A percentile compares a stretch with the other conserved stretches of the same genome.
Conservation (phyloP, 352 stramenopile genomes). For the Globisporangium orthogonon region DNA sequence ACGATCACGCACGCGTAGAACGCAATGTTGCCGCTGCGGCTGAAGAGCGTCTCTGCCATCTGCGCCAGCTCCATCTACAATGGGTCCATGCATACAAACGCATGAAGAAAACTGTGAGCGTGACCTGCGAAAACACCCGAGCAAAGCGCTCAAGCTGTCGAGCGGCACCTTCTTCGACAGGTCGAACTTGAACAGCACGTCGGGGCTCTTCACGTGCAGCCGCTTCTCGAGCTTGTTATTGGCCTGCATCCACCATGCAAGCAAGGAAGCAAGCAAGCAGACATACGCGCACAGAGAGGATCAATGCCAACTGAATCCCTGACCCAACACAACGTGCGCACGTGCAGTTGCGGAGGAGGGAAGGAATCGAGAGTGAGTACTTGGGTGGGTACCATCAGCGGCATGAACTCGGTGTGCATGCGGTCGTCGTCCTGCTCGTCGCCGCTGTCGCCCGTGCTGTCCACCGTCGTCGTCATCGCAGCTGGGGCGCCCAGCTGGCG, state of each 20-base stretch:
- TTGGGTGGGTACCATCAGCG: slow-evolving; percentile 69
- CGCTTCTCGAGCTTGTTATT: slow-evolving; percentile 51
- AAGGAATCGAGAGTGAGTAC: slow-evolving; percentile 22
- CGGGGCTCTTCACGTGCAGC: slow-evolving; percentile 25
- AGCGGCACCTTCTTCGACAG: slow-evolving; percentile 64
- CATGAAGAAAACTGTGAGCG: not conserved
- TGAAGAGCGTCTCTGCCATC: slow-evolving; percentile 80
- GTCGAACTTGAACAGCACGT: slow-evolving; percentile 49
- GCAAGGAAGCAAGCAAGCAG: not conserved
- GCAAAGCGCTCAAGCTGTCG: not conserved
- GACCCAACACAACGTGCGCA: slow-evolving; percentile 1
- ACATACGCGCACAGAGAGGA: slow-evolving; percentile 4
- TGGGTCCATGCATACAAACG: too few relatives aligned
- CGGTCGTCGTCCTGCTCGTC: slow-evolving; percentile 29
- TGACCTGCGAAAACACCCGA: too few relatives aligned
- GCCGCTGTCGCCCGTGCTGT: slow-evolving; percentile 23
- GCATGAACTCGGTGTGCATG: slow-evolving; percentile 56
- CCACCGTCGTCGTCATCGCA: not conserved
- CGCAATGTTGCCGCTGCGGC: slow-evolving; percentile 46
- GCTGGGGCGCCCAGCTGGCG: slow-evolving; percentile 24
- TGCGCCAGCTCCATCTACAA: slow-evolving; percentile 77
- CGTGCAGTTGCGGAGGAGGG: not conserved
- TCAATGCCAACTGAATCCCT: not conserved
- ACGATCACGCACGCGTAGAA: slow-evolving; percentile 80
- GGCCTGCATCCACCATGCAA: slow-evolving; percentile 18